Evolutionary conservation across 345 rosid species (phyloP).

Genomic region (Rhizophora apiculata): DNA sequence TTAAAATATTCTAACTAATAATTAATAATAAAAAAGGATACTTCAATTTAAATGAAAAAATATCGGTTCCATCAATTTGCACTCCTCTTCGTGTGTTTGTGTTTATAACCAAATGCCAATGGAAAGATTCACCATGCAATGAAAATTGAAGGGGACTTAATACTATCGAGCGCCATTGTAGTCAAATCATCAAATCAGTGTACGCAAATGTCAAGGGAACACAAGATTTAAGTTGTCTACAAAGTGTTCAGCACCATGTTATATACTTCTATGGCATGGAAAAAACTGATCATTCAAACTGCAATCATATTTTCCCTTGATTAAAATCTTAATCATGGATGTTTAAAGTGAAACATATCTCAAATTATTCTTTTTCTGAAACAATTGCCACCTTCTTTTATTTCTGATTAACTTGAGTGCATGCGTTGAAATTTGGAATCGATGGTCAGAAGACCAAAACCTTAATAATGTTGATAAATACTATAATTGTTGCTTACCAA

Average conservation of each 20-base stretch:
- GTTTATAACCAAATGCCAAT: background rate
- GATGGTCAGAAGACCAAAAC: no score
- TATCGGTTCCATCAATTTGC: no score
- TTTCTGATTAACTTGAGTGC: background rate
- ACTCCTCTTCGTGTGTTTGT: no score
- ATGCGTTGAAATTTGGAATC: no score
- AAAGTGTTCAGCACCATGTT: slow-evolving; percentile 20
- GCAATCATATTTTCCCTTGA: background rate
- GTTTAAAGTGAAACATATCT: background rate
- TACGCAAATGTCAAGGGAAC: slow-evolving; percentile 12
- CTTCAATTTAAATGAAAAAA: no score
- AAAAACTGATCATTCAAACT: background rate
- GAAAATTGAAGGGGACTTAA: slow-evolving; percentile 25
- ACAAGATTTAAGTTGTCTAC: slow-evolving; percentile 26
- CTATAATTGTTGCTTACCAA: no score
- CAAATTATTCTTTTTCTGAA: background rate
- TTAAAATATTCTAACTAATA: no score
- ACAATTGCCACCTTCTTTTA: no score
- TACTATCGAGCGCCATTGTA: slow-evolving; percentile 5
- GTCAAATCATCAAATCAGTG: background rate
- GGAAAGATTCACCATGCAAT: slow-evolving; percentile 9
- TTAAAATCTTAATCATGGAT: slow-evolving; percentile 2
- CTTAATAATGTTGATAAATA: no score
- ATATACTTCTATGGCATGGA: slow-evolving; percentile 3
- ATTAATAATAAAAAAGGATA: no score